Conservation (phyloP, 768 basidiomycete species). For the Dentipellis sp. region DNA sequence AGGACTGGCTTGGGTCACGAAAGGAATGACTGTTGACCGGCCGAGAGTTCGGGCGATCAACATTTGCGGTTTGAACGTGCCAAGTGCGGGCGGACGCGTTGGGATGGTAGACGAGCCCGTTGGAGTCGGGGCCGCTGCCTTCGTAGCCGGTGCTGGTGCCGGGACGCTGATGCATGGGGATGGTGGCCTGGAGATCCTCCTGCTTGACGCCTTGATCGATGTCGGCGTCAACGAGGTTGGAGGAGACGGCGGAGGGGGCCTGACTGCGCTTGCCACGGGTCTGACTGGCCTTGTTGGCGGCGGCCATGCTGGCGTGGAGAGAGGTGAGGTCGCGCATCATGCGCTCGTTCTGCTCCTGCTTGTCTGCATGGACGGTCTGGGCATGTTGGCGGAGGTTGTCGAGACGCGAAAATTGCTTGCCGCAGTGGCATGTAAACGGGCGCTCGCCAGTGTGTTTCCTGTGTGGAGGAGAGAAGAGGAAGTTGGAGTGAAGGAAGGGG, state of each 20-base stretch:
- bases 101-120: conserved; percentile 22
- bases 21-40: conserved; percentile 53
- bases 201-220: conserved; percentile 29
- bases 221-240: conserved; percentile 3
- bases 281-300: conserved; percentile 31
- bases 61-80: conserved; percentile 31
- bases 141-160: conserved; percentile 74
- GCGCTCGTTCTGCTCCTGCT: conserved; percentile 76
- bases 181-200: conserved; percentile 26
- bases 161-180: conserved; percentile 37
- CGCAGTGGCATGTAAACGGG: conserved; percentile 93
- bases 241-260: conserved; percentile 14
- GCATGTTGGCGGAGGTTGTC: conserved; percentile 97
- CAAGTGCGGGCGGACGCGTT: conserved; percentile 19
- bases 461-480: conserved; percentile 15
- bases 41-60: conserved; percentile 28
- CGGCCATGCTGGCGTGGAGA: conserved; percentile 75
- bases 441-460: conserved; percentile 98
- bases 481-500: conserved; percentile 7
- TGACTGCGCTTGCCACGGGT: conserved; percentile 31
- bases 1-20: conserved; percentile 74
- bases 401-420: conserved; percentile 90
- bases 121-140: conserved; percentile 21
- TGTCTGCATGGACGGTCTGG: conserved; percentile 94
- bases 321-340: conserved; percentile 89